phyloP scores from a whole-genome alignment of 1,284 basidiomycete species.

The Chalciporus sp. region DNA sequence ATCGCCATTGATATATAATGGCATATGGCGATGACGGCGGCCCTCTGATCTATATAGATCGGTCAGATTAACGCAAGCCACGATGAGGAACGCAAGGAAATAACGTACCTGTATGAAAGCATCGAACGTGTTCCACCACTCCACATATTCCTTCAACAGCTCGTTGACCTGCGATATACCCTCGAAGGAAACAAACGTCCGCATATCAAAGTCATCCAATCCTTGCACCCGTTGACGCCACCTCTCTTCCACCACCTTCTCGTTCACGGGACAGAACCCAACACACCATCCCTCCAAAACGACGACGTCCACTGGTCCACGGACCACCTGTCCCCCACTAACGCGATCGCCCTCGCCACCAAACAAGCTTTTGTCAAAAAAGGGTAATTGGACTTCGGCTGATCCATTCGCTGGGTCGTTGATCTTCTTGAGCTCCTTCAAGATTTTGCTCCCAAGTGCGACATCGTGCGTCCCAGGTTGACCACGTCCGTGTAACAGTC shows the following conservation, averaged over 20 bases:
- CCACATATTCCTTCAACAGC: constrained; percentile 55
- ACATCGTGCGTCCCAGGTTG: constrained; percentile 90
- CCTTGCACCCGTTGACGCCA: constrained; percentile 34
- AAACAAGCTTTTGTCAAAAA: constrained; percentile 86
- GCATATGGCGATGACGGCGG: constrained; percentile 50
- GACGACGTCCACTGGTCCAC: constrained; percentile 75
- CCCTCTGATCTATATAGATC: constrained; percentile 49
- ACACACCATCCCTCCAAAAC: constrained; percentile 88
- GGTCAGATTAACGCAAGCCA: background rate
- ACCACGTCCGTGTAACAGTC: constrained; percentile 75
- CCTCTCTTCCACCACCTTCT: constrained; percentile 40
- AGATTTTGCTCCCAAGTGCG: constrained; percentile 54
- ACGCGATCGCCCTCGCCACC: constrained; percentile 83
- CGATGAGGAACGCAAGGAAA: background rate
- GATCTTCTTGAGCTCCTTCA: constrained; percentile 54
- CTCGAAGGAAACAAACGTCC: constrained; percentile 40
- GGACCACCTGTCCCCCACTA: constrained; percentile 39
- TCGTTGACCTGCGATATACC: constrained; percentile 67
- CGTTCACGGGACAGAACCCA: constrained; percentile 60
- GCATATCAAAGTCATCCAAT: constrained; percentile 40
- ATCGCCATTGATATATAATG: constrained; percentile 76
- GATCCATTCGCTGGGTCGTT: constrained; percentile 29
- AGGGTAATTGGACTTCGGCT: constrained; percentile 60
- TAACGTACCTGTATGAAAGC: constrained; percentile 67
- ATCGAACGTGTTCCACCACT: constrained; percentile 70